phyloP scores from a whole-genome alignment of 2,329 filamentous ascomycete species.

The Dactylellina cionopaga region DNA sequence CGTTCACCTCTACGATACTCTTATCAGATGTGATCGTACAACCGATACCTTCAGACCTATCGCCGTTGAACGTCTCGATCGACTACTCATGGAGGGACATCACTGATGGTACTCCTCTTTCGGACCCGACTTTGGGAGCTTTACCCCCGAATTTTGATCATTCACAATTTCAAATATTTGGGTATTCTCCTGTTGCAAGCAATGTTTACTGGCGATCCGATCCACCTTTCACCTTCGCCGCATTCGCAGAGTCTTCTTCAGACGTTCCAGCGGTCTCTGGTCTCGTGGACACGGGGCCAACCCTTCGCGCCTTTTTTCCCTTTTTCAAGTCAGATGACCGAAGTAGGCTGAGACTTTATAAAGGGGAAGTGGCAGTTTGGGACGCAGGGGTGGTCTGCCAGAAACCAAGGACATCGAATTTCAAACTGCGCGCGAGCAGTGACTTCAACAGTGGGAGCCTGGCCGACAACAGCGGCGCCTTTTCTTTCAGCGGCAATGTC shows the following conservation, averaged over 20 bases:
- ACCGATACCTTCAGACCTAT: neutral
- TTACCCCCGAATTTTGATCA: too few relatives aligned
- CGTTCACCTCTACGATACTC: too few relatives aligned
- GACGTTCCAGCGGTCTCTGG: neutral
- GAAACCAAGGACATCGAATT: constrained; percentile 3
- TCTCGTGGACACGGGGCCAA: constrained; percentile 4
- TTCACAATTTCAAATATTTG: too few relatives aligned
- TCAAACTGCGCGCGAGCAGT: neutral
- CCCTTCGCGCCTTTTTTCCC: constrained; percentile 1
- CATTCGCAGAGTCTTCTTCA: constrained; percentile 5
- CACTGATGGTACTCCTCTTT: too few relatives aligned
- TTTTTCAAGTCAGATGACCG: constrained; percentile 4
- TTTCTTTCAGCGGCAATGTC: neutral
- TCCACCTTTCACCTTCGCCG: neutral
- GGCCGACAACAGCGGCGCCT: neutral
- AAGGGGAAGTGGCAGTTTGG: neutral
- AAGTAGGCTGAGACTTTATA: neutral
- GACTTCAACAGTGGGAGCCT: too few relatives aligned
- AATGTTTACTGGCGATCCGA: neutral
- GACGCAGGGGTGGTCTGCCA: constrained; percentile 20
- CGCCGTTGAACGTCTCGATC: neutral
- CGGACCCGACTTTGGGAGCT: neutral
- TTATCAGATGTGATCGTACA: constrained; percentile 9
- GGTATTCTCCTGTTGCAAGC: neutral
- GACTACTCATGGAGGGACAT: constrained; percentile 5